phyloP scores from a whole-genome alignment of 306 rosid species.

The Trifolium repens region DNA sequence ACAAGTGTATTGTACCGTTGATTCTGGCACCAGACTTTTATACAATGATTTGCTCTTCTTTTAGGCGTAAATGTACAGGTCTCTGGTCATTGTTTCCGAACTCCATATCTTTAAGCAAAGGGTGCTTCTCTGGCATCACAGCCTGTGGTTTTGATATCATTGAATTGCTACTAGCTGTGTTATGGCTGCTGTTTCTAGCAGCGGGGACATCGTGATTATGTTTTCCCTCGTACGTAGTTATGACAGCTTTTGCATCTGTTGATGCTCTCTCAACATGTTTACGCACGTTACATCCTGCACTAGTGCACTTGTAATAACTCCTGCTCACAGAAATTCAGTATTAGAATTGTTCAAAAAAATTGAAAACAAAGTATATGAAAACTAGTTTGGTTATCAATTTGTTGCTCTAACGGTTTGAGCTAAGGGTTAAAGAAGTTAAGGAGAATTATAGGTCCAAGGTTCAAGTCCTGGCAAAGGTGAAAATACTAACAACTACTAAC shows the following conservation, averaged over 20 bases:
- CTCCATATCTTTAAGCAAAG: constrained; percentile 60
- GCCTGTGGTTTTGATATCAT: constrained; percentile 52
- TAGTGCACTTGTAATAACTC: constrained; percentile 97
- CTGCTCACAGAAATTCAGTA: constrained; percentile 51
- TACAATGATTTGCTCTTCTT: constrained; percentile 75
- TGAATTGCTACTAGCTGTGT: constrained; percentile 59
- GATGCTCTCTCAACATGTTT: constrained; percentile 98
- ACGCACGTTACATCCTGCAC: constrained; percentile 88
- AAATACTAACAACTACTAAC: no score
- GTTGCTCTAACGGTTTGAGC: neutral
- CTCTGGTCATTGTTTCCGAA: constrained; percentile 64
- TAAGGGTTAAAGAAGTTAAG: no score
- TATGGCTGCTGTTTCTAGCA: constrained; percentile 92
- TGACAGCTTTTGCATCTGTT: constrained; percentile 85
- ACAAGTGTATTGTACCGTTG: constrained; percentile 45
- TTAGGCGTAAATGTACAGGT: constrained; percentile 69
- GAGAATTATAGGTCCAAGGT: no score
- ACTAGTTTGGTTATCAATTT: neutral
- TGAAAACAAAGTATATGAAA: constrained; percentile 12
- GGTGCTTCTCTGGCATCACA: constrained; percentile 60
- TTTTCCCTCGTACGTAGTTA: constrained; percentile 91
- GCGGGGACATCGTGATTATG: constrained; percentile 92
- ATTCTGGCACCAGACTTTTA: constrained; percentile 33
- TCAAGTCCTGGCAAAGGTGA: no score
- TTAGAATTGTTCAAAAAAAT: constrained; percentile 20